Conservation (phyloP, 257 asterid genomes). For the Solanum raphanifolium region DNA sequence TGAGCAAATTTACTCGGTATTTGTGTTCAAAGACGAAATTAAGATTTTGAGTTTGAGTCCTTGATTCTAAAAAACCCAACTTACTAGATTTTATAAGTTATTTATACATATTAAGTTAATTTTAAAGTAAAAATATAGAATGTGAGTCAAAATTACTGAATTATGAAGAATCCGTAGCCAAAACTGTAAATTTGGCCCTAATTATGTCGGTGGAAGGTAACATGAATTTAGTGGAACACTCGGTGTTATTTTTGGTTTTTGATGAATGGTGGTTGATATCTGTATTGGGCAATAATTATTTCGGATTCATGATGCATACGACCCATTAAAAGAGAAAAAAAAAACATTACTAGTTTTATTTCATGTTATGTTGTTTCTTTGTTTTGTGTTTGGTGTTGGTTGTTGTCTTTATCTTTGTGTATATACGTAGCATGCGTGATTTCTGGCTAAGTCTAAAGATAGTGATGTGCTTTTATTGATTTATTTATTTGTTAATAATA, state of each 20-base stretch:
- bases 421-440: conserved; percentile 25
- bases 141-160: not conserved
- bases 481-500: not conserved
- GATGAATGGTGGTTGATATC: not conserved
- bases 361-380: not conserved
- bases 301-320: not conserved
- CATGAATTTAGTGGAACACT: not conserved
- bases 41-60: not conserved
- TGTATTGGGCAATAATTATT: not conserved
- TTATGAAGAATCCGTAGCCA: not conserved
- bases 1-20: not conserved
- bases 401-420: conserved; percentile 18
- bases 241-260: not conserved
- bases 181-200: not conserved
- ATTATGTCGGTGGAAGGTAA: not conserved
- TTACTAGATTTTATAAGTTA: not conserved
- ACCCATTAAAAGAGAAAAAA: not conserved
- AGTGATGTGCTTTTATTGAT: not conserved
- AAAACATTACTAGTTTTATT: not conserved
- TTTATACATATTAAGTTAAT: not conserved
- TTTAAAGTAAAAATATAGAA: not conserved
- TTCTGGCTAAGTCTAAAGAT: not conserved
- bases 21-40: not conserved
- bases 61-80: not conserved
- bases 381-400: not conserved